Percentiles rank a stretch among this genome's conserved stretches.
Conservation (phyloP, 208 protist genomes). For the Acanthamoeba divionensis region DNA sequence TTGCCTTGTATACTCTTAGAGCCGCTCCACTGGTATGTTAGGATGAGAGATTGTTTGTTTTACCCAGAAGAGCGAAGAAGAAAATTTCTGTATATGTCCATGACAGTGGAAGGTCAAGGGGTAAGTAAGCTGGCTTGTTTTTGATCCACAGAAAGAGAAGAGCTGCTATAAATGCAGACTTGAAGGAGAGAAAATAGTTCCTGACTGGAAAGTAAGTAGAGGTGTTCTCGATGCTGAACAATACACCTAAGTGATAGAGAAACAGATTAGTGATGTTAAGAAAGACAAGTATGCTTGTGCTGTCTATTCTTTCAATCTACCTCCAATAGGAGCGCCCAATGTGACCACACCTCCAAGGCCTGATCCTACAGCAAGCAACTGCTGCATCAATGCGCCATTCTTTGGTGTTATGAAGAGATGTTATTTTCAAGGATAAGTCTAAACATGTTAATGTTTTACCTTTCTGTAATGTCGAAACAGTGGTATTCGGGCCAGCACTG, state of each 20-base stretch:
- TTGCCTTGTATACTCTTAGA: background rate
- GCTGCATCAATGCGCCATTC: conserved; percentile 54
- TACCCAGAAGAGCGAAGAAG: background rate
- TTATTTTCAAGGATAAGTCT: background rate
- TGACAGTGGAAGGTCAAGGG: too few species aligned
- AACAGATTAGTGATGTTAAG: background rate
- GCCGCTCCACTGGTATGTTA: too few species aligned
- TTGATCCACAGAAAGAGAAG: background rate
- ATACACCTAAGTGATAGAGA: conserved; percentile 37
- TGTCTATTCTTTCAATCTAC: background rate
- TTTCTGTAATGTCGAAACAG: conserved; percentile 50
- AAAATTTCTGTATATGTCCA: conserved; percentile 5
- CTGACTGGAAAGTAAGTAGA: conserved; percentile 71
- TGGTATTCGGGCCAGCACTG: conserved; percentile 31
- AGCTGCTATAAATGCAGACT: conserved; percentile 50
- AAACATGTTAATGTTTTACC: background rate
- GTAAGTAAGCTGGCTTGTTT: too few species aligned
- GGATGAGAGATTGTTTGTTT: too few species aligned
- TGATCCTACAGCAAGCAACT: conserved; percentile 66
- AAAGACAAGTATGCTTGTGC: background rate
- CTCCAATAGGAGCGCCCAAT: conserved; percentile 77
- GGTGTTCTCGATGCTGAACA: conserved; percentile 77
- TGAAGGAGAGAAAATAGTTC: conserved; percentile 72
- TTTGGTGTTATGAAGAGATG: background rate
- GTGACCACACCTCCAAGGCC: conserved; percentile 65